These are phyloP conservation scores for Boletus tomentosulus DNA, from an alignment of 768 basidiomycete species.

Conservation along the genomic window DNA sequence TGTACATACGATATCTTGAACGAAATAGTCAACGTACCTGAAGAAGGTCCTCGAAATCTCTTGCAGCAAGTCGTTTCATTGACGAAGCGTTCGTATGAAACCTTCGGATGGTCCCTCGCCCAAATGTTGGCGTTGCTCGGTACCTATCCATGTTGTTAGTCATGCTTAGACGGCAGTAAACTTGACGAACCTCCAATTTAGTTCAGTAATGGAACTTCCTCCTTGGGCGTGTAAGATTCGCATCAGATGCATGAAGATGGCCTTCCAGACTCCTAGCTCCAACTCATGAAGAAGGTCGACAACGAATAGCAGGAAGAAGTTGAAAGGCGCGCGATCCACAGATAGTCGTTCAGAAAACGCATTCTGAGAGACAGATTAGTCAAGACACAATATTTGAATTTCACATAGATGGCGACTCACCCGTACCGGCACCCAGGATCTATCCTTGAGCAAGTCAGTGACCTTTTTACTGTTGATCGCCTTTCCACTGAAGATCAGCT, in stretches of 20 bases:
- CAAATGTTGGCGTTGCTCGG: not conserved
- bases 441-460: not conserved
- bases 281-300: not conserved
- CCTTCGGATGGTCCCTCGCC: not conserved
- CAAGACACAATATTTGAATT: no score
- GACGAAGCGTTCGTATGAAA: not conserved
- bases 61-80: not conserved
- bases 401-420: not conserved
- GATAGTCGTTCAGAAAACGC: not conserved
- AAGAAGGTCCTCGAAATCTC: not conserved
- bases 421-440: not conserved
- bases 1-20: not conserved
- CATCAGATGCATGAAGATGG: not conserved
- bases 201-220: no score
- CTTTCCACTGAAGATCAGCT: not conserved
- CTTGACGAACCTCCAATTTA: not conserved
- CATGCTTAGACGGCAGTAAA: no score
- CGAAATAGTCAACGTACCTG: not conserved
- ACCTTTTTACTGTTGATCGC: not conserved
- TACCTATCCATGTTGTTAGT: not conserved
- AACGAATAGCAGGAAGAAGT: not conserved
- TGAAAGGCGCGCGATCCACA: not conserved
- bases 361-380: not conserved
- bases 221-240: not conserved
- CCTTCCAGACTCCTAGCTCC: slow-evolving; percentile 1